phyloP scores from a whole-genome alignment of 2,329 filamentous ascomycete species.

The Colletotrichum aenigma region DNA sequence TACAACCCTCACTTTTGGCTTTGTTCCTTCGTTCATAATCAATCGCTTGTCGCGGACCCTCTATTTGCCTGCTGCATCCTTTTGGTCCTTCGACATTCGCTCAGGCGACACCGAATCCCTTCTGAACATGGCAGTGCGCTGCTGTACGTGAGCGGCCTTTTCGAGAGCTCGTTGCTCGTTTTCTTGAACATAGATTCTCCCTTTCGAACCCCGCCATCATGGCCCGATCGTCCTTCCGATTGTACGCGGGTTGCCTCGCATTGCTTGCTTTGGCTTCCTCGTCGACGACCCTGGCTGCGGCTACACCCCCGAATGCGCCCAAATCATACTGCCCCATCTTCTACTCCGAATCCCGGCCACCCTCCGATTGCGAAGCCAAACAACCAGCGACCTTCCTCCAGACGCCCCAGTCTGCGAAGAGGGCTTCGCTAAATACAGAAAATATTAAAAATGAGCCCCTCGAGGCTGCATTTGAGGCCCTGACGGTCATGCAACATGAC shows the following conservation, averaged over 20 bases:
- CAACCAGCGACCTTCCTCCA: constrained; percentile 8
- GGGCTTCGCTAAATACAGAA: neutral
- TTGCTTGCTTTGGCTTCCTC: neutral
- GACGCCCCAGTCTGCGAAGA: neutral
- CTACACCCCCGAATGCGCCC: neutral
- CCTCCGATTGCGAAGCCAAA: constrained; percentile 12
- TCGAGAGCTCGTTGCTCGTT: constrained; percentile 11
- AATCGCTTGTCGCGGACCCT: neutral
- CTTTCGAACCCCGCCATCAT: neutral
- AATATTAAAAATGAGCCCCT: constrained; percentile 34
- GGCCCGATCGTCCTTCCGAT: neutral
- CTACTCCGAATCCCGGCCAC: constrained; percentile 8
- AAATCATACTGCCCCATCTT: constrained; percentile 20
- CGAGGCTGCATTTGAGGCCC: constrained; percentile 62
- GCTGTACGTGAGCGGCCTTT: constrained; percentile 12
- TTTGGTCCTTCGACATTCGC: neutral
- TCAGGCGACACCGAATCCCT: neutral
- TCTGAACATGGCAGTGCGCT: constrained; percentile 20
- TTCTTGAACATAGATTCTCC: neutral
- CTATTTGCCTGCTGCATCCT: neutral
- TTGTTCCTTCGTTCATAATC: neutral
- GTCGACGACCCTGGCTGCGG: neutral
- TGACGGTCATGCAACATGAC: constrained; percentile 75
- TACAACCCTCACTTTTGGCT: neutral
- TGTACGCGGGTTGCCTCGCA: neutral